Base-by-base conservation (phyloP, 2,329 filamentous ascomycete species). In the Sporothrix luriei region DNA sequence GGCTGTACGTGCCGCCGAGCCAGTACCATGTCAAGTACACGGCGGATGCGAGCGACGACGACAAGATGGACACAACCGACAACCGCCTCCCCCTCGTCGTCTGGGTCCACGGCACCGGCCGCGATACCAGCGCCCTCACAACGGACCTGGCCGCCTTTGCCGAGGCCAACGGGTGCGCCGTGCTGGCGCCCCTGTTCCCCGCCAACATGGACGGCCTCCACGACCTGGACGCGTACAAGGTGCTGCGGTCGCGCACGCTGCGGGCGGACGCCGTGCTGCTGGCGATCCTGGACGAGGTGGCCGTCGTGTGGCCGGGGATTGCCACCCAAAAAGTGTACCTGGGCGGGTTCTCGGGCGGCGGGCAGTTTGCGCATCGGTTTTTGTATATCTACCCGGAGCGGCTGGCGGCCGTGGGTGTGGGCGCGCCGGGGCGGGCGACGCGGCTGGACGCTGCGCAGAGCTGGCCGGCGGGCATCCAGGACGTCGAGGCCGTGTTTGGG, bases 331-430 rank as follows among this genome's bases (percentile, higher is more conserved):
- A 46, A 7, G 48, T 66, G 6, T 55, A 55, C 19, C 49, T 66
- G 29, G 48, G 48, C 38, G 64, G 64, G 6, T 66, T 66, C 11
- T 66, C 64, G 1, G 64, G 64, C 14, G 64, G 64, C 29, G 64
- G 64, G 11, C 64, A 66, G 64, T 66, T 66, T 55, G 64, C 33
- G n/a, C 48, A 66, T 14, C 64, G 64, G 13, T 66, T 66, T 29
- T 14, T 66, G 29, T 66, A 66, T 14, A n/a, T 66, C 5, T 54
- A 66, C 29, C 64, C 64, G 10, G 64, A 54, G 3, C 49, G 64
- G 14, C 33, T 66, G 49, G 64, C 64, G 4, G 64, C 64, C 2
- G 64, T 33, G 4, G 33, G 48, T 1, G 29, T 66, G 4, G 64
- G 64, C 19, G 64, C 64, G 9, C 64, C 64, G 1, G 64, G 64